Percentiles rank a stretch among this genome's conserved stretches.
phyloP scores from a whole-genome alignment of 2,329 filamentous ascomycete species.

The Ophiobolus disseminans region DNA sequence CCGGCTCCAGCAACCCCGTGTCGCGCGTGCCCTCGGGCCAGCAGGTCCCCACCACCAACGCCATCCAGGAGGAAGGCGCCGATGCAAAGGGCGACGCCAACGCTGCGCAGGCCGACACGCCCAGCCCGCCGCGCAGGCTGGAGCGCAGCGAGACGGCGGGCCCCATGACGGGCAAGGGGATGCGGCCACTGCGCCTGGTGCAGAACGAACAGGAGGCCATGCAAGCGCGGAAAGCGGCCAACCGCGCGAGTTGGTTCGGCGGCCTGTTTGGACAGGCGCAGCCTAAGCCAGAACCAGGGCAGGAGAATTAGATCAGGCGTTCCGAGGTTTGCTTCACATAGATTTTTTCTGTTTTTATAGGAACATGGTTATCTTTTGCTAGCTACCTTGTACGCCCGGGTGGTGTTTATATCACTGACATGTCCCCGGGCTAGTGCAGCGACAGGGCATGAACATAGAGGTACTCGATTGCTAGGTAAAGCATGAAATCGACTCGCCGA shows the following conservation, averaged over 20 bases:
- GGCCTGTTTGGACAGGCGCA: slow-evolving; percentile 52
- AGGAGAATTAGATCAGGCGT: slow-evolving; percentile 23
- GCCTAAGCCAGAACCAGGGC: slow-evolving; percentile 22
- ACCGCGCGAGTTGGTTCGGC: slow-evolving; percentile 56
- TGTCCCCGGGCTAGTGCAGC: too few species aligned
- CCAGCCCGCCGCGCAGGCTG: slow-evolving; percentile 64
- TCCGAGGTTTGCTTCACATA: too few species aligned
- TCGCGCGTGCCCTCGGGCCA: slow-evolving; percentile 46
- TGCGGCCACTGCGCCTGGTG: slow-evolving; percentile 84
- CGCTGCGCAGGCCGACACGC: slow-evolving; percentile 44
- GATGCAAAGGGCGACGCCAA: slow-evolving; percentile 32
- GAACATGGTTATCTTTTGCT: too few species aligned
- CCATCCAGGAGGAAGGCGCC: slow-evolving; percentile 43
- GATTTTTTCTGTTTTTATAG: too few species aligned
- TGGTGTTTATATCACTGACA: too few species aligned
- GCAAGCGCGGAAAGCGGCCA: slow-evolving; percentile 52
- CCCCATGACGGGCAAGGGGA: slow-evolving; percentile 67
- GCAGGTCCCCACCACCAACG: slow-evolving; percentile 16
- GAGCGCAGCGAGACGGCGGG: slow-evolving; percentile 50
- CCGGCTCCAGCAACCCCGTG: slow-evolving; percentile 41
- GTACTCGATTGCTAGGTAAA: too few species aligned
- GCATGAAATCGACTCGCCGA: too few species aligned
- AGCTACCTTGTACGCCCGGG: too few species aligned
- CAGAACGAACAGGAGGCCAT: slow-evolving; percentile 66
- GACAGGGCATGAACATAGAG: too few species aligned